Conservation (phyloP, 805 yeast genomes). For the Suhomyces xylopsoci region DNA sequence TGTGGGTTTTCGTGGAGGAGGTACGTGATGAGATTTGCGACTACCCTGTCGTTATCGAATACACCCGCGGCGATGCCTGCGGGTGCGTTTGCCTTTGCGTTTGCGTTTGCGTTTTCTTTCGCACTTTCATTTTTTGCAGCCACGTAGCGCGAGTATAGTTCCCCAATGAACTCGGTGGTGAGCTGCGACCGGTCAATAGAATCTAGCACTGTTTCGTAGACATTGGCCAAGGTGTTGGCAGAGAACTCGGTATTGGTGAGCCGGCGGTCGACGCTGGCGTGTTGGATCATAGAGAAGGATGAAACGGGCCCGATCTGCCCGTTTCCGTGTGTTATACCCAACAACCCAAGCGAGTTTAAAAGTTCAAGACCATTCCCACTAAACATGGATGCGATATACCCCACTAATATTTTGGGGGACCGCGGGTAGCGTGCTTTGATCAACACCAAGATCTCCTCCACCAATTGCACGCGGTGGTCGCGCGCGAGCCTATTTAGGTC, state of each 20-base stretch:
- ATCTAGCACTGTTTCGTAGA: slow-evolving; percentile 24
- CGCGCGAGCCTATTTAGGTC: slow-evolving; percentile 18
- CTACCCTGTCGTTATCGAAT: slow-evolving; percentile 8
- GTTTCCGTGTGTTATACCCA: slow-evolving; percentile 23
- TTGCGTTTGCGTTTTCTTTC: background rate
- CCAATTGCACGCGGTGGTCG: slow-evolving; percentile 19
- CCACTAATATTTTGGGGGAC: slow-evolving; percentile 35
- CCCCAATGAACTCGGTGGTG: slow-evolving; percentile 16
- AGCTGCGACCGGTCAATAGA: slow-evolving; percentile 10
- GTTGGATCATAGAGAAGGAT: slow-evolving; percentile 16
- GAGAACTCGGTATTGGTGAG: slow-evolving; percentile 20
- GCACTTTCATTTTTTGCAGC: background rate
- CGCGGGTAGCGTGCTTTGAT: slow-evolving; percentile 27
- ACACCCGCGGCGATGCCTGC: background rate
- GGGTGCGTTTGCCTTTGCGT: too few species aligned
- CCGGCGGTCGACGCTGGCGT: slow-evolving; percentile 30
- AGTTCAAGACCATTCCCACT: slow-evolving; percentile 15
- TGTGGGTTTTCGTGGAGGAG: slow-evolving; percentile 7
- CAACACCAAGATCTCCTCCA: slow-evolving; percentile 29
- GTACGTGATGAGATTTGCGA: slow-evolving; percentile 9
- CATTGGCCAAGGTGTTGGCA: slow-evolving; percentile 17
- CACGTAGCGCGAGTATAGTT: slow-evolving; percentile 22
- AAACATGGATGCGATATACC: slow-evolving; percentile 34
- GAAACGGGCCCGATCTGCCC: slow-evolving; percentile 13
- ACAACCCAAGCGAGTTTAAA: slow-evolving; percentile 25